These are phyloP conservation scores for Auriscalpium vulgare DNA, from an alignment of 768 basidiomycete genomes.

Conservation along the genomic window DNA sequence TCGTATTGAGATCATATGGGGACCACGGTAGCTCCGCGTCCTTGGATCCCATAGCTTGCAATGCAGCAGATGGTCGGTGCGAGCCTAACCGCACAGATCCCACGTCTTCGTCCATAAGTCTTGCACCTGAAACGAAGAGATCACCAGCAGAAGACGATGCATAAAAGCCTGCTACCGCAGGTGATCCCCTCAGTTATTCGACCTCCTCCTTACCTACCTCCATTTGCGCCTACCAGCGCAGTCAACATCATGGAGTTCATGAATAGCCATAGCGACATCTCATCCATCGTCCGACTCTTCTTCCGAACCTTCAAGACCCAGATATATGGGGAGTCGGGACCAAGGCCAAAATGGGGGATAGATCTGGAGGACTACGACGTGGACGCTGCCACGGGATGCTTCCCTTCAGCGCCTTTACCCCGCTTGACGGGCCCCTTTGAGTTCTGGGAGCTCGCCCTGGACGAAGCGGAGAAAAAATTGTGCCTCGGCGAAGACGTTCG, in stretches of 20 bases:
- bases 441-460: conserved; percentile 67
- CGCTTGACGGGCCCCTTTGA: conserved; percentile 44
- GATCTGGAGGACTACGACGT: conserved; percentile 38
- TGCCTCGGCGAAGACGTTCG: conserved; percentile 50
- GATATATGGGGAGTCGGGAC: conserved; percentile 1
- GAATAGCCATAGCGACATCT: not conserved
- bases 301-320: conserved; percentile 8
- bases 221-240: too few species aligned
- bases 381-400: conserved; percentile 68
- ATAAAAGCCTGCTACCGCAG: too few species aligned
- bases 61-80: too few species aligned
- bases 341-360: not conserved
- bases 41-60: too few species aligned
- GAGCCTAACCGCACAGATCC: too few species aligned
- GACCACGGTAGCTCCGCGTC: too few species aligned
- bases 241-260: not conserved
- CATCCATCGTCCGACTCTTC: conserved; percentile 9
- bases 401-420: conserved; percentile 60
- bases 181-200: too few species aligned
- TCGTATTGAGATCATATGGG: too few species aligned
- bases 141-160: too few species aligned
- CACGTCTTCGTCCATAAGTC: too few species aligned
- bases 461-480: conserved; percentile 43
- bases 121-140: too few species aligned
- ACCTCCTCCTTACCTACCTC: too few species aligned